phyloP scores from a whole-genome alignment of 2,329 filamentous ascomycete species.

The Colletotrichum sp. region DNA sequence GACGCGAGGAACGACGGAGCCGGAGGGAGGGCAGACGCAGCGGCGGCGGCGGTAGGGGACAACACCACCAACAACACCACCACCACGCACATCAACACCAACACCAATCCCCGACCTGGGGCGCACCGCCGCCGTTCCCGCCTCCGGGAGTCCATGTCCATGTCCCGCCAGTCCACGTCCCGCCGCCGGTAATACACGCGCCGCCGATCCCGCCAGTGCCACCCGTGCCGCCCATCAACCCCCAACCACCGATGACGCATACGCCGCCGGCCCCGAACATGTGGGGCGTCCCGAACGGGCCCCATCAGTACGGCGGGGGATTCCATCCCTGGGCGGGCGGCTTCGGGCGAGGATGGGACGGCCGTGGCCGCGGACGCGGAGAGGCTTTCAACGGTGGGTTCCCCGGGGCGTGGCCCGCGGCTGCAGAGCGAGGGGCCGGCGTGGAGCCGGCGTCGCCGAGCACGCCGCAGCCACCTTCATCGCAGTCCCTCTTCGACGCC shows the following conservation, averaged over 20 bases:
- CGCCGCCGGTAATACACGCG: neutral
- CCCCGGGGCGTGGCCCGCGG: neutral
- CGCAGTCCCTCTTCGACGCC: constrained; percentile 7
- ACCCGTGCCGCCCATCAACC: neutral
- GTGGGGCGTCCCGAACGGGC: neutral
- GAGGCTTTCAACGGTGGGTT: neutral
- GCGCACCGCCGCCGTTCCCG: neutral
- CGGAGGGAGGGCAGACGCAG: constrained; percentile 30
- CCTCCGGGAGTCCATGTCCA: neutral
- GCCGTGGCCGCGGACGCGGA: neutral
- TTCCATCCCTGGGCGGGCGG: neutral
- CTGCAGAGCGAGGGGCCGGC: neutral
- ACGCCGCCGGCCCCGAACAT: neutral
- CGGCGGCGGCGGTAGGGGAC: neutral
- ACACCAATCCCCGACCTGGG: neutral
- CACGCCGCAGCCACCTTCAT: neutral
- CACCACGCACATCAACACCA: neutral
- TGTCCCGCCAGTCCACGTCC: neutral
- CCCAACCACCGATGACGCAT: neutral
- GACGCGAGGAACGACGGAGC: constrained; percentile 32
- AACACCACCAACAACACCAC: neutral
- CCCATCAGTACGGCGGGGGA: neutral
- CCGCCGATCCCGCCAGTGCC: neutral
- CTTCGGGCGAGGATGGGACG: constrained; percentile 9
- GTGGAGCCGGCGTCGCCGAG: neutral